Conservation (phyloP, 192 early-diverging fungal species). For the Backusella macrospora region DNA sequence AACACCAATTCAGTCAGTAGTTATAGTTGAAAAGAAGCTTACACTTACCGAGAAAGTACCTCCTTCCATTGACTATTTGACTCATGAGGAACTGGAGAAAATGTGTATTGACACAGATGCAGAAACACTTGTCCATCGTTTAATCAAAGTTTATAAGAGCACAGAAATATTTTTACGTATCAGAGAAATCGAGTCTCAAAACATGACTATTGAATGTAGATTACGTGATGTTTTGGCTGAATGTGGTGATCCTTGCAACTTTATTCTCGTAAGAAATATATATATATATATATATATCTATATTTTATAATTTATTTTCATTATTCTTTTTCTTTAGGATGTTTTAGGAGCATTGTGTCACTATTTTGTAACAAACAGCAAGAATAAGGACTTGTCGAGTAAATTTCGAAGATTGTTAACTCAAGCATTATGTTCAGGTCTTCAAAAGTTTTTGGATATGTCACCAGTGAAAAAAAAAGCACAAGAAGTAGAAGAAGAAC, state of each 20-base stretch:
- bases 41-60: background rate
- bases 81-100: constrained; percentile 13
- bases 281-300: background rate
- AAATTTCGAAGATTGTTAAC: constrained; percentile 29
- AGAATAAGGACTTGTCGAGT: constrained; percentile 22
- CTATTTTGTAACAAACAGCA: constrained; percentile 16
- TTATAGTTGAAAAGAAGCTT: background rate
- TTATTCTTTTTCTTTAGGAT: background rate
- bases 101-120: constrained; percentile 21
- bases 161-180: constrained; percentile 24
- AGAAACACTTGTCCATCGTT: background rate
- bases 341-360: constrained; percentile 1
- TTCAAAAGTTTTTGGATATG: constrained; percentile 24
- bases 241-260: constrained; percentile 24
- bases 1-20: background rate
- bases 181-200: constrained; percentile 21
- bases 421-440: constrained; percentile 11
- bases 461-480: background rate
- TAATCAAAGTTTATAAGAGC: constrained; percentile 24
- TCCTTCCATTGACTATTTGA: constrained; percentile 3
- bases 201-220: constrained; percentile 16
- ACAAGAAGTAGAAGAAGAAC: background rate
- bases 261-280: constrained; percentile 27
- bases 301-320: background rate
- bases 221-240: constrained; percentile 15